Evolutionary conservation across 805 yeast genomes (phyloP).

Genomic region (Candida stauntonica): DNA sequence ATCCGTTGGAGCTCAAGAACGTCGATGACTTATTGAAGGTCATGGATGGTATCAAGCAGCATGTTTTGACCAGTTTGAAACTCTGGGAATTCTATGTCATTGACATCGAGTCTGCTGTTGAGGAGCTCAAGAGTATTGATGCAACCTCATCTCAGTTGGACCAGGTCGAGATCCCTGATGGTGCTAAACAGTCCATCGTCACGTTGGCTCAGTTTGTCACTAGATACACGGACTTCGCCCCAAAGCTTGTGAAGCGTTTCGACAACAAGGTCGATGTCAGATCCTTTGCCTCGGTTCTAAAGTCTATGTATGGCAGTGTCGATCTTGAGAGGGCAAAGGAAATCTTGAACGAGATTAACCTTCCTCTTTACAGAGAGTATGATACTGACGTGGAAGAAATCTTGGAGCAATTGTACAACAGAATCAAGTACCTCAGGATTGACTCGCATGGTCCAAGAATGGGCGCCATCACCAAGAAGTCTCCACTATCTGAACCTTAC

Average conservation of each 20-base stretch:
- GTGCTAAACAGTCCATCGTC: slow-evolving; percentile 35
- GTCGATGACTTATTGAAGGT: slow-evolving; percentile 54
- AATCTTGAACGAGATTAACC: slow-evolving; percentile 74
- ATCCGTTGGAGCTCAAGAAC: slow-evolving; percentile 50
- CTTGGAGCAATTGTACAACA: slow-evolving; percentile 62
- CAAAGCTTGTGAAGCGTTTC: slow-evolving; percentile 41
- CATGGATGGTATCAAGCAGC: slow-evolving; percentile 62
- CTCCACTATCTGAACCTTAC: slow-evolving; percentile 80
- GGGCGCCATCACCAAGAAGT: slow-evolving; percentile 54
- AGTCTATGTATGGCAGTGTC: slow-evolving; percentile 28
- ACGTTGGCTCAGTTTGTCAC: slow-evolving; percentile 47
- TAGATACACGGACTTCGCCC: slow-evolving; percentile 33
- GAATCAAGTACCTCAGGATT: slow-evolving; percentile 71
- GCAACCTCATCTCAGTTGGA: slow-evolving; percentile 11
- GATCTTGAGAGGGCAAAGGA: slow-evolving; percentile 35
- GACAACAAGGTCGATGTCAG: slow-evolving; percentile 49
- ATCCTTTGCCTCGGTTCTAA: slow-evolving; percentile 51
- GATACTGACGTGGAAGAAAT: slow-evolving; percentile 70
- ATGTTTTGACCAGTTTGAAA: slow-evolving; percentile 61
- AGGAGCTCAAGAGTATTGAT: slow-evolving; percentile 31
- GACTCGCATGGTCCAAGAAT: slow-evolving; percentile 79
- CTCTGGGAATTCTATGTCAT: slow-evolving; percentile 89
- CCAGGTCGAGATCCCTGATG: slow-evolving; percentile 42
- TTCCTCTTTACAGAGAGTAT: slow-evolving; percentile 64
- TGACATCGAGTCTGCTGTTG: slow-evolving; percentile 43